A percentile compares a stretch with the other conserved stretches of the same genome.
phyloP scores from a whole-genome alignment of 371 early-diverging fungal species.

The Choanephora cucurbitarum region DNA sequence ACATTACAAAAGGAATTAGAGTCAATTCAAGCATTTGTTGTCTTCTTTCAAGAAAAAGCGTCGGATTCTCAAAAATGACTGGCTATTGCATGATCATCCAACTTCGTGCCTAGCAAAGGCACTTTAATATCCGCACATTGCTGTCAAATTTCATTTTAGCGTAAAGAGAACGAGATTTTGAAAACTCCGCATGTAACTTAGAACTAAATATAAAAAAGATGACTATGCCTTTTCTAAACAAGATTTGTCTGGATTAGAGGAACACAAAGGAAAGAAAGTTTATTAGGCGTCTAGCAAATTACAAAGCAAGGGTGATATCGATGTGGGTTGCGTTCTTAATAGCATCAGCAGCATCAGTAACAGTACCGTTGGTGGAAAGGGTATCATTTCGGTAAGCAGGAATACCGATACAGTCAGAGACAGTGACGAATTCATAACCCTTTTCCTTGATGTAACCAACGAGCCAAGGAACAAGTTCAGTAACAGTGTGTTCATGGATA shows the following conservation, averaged over 20 bases:
- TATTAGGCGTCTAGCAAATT: neutral
- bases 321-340: neutral
- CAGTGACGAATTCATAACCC: slow-evolving; percentile 38
- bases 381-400: slow-evolving; percentile 6
- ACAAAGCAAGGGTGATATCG: neutral
- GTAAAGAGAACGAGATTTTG: too few relatives aligned
- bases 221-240: neutral
- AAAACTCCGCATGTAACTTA: too few relatives aligned
- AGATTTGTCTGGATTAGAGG: neutral
- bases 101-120: too few relatives aligned
- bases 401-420: slow-evolving; percentile 41
- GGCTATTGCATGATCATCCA: too few relatives aligned
- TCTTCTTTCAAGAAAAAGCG: too few relatives aligned
- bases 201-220: too few relatives aligned
- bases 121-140: too few relatives aligned
- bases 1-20: too few relatives aligned
- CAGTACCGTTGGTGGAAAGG: slow-evolving; percentile 7
- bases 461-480: slow-evolving; percentile 41
- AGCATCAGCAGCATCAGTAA: neutral
- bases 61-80: too few relatives aligned
- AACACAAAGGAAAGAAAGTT: neutral
- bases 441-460: slow-evolving; percentile 31
- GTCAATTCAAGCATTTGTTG: too few relatives aligned
- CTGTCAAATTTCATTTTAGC: too few relatives aligned
- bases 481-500: slow-evolving; percentile 35